Conservation (phyloP, 768 basidiomycete species). For the Termitomyces sp. region DNA sequence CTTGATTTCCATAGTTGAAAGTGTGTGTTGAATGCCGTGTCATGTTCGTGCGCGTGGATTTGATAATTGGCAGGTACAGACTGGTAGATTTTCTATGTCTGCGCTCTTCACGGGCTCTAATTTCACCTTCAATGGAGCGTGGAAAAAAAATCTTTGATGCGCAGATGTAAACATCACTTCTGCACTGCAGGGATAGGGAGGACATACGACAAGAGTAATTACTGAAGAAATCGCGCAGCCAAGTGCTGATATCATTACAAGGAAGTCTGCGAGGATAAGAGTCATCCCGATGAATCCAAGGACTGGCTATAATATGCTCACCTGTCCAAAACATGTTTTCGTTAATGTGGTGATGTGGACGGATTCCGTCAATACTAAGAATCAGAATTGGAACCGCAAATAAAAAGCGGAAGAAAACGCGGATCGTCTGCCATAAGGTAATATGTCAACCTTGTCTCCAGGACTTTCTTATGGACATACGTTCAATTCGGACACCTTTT, state of each 20-base stretch:
- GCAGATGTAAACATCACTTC: background rate
- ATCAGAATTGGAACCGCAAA: constrained; percentile 66
- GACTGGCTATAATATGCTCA: constrained; percentile 21
- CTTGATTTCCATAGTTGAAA: constrained; percentile 11
- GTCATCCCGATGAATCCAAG: too few relatives aligned
- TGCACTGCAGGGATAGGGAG: background rate
- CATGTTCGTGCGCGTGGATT: constrained; percentile 13
- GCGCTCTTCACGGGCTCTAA: constrained; percentile 47
- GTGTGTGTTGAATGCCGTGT: constrained; percentile 16
- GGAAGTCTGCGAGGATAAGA: constrained; percentile 63
- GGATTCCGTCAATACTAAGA: constrained; percentile 68
- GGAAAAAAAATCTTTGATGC: constrained; percentile 78
- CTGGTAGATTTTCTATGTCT: constrained; percentile 34
- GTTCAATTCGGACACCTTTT: constrained; percentile 81
- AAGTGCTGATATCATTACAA: constrained; percentile 55
- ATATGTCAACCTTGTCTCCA: background rate
- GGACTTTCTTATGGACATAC: constrained; percentile 37
- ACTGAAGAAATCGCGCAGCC: constrained; percentile 68
- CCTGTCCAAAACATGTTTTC: constrained; percentile 55
- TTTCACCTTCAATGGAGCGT: constrained; percentile 71
- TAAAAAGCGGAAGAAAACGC: constrained; percentile 70
- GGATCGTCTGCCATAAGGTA: constrained; percentile 49
- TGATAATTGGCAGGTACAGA: constrained; percentile 20
- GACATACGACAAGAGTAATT: constrained; percentile 67
- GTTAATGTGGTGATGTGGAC: constrained; percentile 63